Conservation (phyloP, 805 yeast species). For the Candida adriatica region DNA sequence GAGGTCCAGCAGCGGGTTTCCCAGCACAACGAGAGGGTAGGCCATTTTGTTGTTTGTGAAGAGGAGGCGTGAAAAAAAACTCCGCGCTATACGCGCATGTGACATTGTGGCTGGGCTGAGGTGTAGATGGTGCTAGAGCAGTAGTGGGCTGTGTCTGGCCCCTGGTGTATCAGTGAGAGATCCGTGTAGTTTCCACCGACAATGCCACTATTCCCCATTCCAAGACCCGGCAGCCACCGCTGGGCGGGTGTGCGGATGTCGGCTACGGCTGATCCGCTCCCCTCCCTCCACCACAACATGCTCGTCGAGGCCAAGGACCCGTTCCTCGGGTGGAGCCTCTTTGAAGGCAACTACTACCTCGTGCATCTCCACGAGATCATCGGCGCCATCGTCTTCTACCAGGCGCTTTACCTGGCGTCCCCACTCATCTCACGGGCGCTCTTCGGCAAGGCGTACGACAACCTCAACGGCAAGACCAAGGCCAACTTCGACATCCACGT, state of each 20-base stretch:
- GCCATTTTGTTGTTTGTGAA: slow-evolving; percentile 33
- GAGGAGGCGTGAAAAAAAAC: slow-evolving; percentile 6
- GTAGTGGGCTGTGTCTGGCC: too few species aligned
- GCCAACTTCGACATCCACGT: slow-evolving; percentile 85
- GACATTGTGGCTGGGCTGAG: neutral
- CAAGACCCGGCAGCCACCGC: too few species aligned
- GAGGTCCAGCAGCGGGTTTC: slow-evolving; percentile 86
- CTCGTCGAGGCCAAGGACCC: slow-evolving; percentile 12
- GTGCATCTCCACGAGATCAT: slow-evolving; percentile 76
- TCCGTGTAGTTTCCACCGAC: too few species aligned
- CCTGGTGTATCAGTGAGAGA: too few species aligned
- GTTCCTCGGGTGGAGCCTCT: slow-evolving; percentile 22
- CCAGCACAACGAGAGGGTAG: slow-evolving; percentile 72
- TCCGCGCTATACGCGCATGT: slow-evolving; percentile 1
- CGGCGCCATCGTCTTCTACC: slow-evolving; percentile 54
- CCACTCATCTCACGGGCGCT: slow-evolving; percentile 41
- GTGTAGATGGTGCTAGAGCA: too few species aligned
- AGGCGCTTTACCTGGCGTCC: slow-evolving; percentile 42
- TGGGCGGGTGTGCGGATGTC: neutral
- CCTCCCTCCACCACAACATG: slow-evolving; percentile 4
- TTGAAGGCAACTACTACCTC: slow-evolving; percentile 30
- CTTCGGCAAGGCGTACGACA: slow-evolving; percentile 50
- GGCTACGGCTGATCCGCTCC: neutral
- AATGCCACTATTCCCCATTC: too few species aligned
- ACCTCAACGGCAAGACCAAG: slow-evolving; percentile 38